phyloP scores from a whole-genome alignment of 2,329 filamentous ascomycete genomes.

The Colletotrichum godetiae region DNA sequence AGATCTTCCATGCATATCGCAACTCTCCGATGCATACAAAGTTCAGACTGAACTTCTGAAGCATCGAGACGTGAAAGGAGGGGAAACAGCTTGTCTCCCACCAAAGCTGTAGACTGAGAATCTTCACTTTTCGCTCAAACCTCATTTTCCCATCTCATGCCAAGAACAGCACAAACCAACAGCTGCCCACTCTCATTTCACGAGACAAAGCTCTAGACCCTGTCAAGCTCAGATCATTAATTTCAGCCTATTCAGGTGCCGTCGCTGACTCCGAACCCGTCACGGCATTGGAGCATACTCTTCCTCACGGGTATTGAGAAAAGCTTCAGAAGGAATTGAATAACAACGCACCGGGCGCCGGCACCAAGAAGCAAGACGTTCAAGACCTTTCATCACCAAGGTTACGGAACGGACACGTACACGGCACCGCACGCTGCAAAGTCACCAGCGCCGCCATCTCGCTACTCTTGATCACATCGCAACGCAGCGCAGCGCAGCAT shows the following conservation, averaged over 20 bases:
- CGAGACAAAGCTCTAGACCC: not conserved
- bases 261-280: constrained; percentile 19
- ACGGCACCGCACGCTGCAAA: not conserved
- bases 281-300: not conserved
- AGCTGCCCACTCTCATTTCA: constrained; percentile 10
- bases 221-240: not conserved
- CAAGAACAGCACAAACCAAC: constrained; percentile 13
- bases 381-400: not conserved
- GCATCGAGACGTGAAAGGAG: not conserved
- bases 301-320: not conserved
- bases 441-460: not conserved
- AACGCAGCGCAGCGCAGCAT: constrained; percentile 9
- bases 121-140: not conserved
- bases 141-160: not conserved
- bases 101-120: not conserved
- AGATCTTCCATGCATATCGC: constrained; percentile 2
- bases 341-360: not conserved
- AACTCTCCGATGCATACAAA: not conserved
- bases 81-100: not conserved
- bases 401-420: not conserved
- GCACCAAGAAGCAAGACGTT: not conserved
- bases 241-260: not conserved
- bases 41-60: not conserved
- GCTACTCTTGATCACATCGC: not conserved
- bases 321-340: not conserved